Evolutionary conservation across 139 green algal genomes (phyloP), one percentile per base, ranked within the genome.

Genomic region (Gonium pectorale): DNA sequence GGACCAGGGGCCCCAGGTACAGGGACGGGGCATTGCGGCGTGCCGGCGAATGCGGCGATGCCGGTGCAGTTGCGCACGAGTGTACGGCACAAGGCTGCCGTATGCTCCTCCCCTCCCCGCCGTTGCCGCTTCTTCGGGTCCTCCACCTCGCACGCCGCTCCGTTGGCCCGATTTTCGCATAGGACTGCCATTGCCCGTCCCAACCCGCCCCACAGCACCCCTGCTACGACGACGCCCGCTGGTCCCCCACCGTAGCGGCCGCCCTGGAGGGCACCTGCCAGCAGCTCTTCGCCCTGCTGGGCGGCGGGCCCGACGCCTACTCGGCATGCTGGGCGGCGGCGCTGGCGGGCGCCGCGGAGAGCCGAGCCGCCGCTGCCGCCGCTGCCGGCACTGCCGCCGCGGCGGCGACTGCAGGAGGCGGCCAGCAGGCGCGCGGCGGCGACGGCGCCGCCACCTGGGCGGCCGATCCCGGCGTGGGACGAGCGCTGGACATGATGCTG

Each of bases 221-320:
- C 46, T 11, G 13, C 46, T 24, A 15, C 9, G 70, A 79, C 70
- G 29, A 17, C 13, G 70, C 43, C 5, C 46, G 35, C 54, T 81
- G 73, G 73, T 59, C 73, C 24, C 73, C 73, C n/a, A 37, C 60
- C 37, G 26, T 43, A 8, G 54, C 73, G 0, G 15, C 54, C 38
- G 73, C 73, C 3, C 54, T 81, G 22, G 73, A 81, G 54, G 37
- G 43, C 38, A 40, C 73, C 26, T 24, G 37, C 2, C 73, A 81
- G 73, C 73, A 81, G 73, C 29, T 81, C 24, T 81, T 81, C 26
- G 73, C 27, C 6, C 54, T 69, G 27, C 73, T 81, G 31, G 26
- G 52, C 0, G 73, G 73, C 29, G 3, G 35, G 4, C 21, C 73
- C 8, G 54, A 56, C 1, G 26, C 54, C 73, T 81, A 81, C 37